Evolutionary conservation across 164 flowering plant genomes (phyloP).

Genomic region (Saururus chinensis): DNA sequence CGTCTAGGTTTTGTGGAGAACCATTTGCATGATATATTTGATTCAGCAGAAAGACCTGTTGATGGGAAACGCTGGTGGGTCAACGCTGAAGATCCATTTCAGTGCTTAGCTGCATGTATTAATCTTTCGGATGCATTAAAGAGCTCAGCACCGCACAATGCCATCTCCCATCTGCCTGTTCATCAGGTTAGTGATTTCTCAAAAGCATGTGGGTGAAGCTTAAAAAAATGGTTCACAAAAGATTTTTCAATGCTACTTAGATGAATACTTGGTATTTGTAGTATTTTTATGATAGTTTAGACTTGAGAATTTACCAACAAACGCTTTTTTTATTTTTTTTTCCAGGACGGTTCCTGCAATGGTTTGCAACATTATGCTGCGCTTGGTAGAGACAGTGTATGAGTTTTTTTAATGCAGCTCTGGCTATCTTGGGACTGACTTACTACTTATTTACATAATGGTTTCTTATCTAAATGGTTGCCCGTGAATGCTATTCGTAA

Average conservation of each 20-base stretch:
- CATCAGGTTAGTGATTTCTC: conserved; percentile 56
- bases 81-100: conserved; percentile 95
- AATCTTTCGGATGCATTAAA: conserved; percentile 71
- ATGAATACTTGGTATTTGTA: background rate
- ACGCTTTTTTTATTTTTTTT: no score
- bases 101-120: conserved; percentile 92
- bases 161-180: conserved; percentile 76
- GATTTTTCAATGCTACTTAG: background rate
- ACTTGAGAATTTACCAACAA: no score
- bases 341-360: conserved; percentile 97
- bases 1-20: conserved; percentile 77
- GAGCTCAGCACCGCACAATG: conserved; percentile 65
- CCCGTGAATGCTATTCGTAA: background rate
- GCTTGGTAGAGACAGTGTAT: conserved; percentile 82
- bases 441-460: no score
- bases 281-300: no score
- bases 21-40: conserved; percentile 67
- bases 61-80: conserved; percentile 93
- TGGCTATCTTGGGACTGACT: background rate
- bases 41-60: conserved; percentile 76
- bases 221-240: background rate
- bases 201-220: conserved; percentile 1
- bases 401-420: conserved; percentile 13
- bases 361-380: conserved; percentile 99
- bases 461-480: no score